Base-by-base conservation (phyloP, 2,329 filamentous ascomycete genomes). In the Beauveria scarabaeidicola region DNA sequence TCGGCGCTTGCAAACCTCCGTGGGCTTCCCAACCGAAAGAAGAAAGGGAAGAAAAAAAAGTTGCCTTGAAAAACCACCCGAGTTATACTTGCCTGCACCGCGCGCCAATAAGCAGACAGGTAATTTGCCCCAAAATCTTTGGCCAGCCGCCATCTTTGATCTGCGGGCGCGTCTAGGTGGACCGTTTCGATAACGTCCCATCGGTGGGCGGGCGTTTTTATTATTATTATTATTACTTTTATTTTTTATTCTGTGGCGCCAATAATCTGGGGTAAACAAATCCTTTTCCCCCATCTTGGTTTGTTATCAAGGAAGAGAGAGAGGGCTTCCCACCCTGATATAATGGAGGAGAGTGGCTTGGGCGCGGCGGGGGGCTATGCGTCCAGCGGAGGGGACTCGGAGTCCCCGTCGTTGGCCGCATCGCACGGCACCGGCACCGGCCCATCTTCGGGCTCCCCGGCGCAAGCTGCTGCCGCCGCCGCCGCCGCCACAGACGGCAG, bases 1-100 rank as follows among this genome's bases (percentile, higher is more conserved):
- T 58, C 56, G 56, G 56, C 48, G 56, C n/a, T 27, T 29, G 9
- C 56, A 52, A 55, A 58, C 27, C 56, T 58, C 56, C 56, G 56
- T 58, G 32, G 32, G 11, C 55, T 58, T n/a, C 46, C 13, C 32
- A 13, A 32, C 4, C 29, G 27, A 29, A 29, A 29, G 1, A 4
- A 36, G 5, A 5, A 32, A 13, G 29, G 7, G 13, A 40, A 15
- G 3, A 41, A 48, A 51, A 41, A 27, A 38, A 9, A 9, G 8
- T 7, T 11, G 40, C 9, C 17, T 36, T 15, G 32, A 15, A 6
- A 2, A 27, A 27, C 7, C 6, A 27, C 25, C 25, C 25, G 25
- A 27, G 25, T 27, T 27, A 8, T 27, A 6, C 32, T 15, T 36
- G 11, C 13, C 32, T 11, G 32, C 5, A 36, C 11, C 6, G 11